These are phyloP conservation scores for Hypoxylon sp. DNA, from an alignment of 2,329 filamentous ascomycete genomes.

Conservation along the genomic window DNA sequence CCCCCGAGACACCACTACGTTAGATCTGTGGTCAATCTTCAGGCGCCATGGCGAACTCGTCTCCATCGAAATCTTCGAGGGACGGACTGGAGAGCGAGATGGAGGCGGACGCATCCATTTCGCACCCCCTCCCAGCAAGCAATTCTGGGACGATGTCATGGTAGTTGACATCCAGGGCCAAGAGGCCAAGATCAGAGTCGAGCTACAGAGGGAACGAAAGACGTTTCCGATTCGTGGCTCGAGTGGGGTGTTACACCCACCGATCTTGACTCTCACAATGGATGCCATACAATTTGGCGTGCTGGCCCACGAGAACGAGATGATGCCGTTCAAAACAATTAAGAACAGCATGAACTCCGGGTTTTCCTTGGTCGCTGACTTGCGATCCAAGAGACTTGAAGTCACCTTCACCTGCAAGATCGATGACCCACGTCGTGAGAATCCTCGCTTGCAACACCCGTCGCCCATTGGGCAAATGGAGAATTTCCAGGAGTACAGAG, in stretches of 20 bases:
- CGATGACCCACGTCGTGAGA: slow-evolving; percentile 45
- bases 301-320: slow-evolving; percentile 59
- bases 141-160: slow-evolving; percentile 43
- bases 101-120: slow-evolving; percentile 40
- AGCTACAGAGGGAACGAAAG: slow-evolving; percentile 21
- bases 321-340: slow-evolving; percentile 72
- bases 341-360: slow-evolving; percentile 36
- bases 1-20: slow-evolving; percentile 35
- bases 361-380: slow-evolving; percentile 58
- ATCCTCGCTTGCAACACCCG: slow-evolving; percentile 34
- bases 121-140: slow-evolving; percentile 42
- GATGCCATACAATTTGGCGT: slow-evolving; percentile 48
- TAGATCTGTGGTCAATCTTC: slow-evolving; percentile 43
- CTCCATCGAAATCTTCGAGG: slow-evolving; percentile 43
- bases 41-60: slow-evolving; percentile 37
- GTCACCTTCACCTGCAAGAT: slow-evolving; percentile 57
- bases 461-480: slow-evolving; percentile 42
- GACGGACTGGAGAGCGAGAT: slow-evolving; percentile 19
- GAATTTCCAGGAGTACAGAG: slow-evolving; percentile 55
- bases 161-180: slow-evolving; percentile 34
- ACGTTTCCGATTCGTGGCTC: slow-evolving; percentile 22
- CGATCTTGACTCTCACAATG: slow-evolving; percentile 38
- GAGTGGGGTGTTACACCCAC: slow-evolving; percentile 33
- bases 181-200: slow-evolving; percentile 20
- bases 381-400: slow-evolving; percentile 58